phyloP scores from a whole-genome alignment of 257 asterid species.

The Plantago major region DNA sequence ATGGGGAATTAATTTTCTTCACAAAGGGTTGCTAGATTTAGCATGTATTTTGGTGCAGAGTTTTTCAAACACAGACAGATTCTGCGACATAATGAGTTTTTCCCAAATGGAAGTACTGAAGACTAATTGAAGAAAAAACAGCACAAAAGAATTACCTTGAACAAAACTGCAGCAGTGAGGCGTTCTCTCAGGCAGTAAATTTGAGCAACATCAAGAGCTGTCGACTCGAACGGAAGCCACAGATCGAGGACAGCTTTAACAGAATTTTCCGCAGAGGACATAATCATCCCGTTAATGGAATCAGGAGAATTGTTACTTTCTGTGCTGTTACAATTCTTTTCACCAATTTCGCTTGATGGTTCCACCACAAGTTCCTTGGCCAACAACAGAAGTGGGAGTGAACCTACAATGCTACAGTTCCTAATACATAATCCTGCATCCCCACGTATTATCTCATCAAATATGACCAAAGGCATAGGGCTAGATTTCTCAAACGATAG shows the following conservation, averaged over 20 bases:
- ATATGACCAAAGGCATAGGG: conserved; percentile 46
- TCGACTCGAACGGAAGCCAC: conserved; percentile 75
- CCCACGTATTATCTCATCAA: conserved; percentile 84
- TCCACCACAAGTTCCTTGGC: conserved; percentile 80
- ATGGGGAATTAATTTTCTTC: too few relatives aligned
- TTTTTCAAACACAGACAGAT: too few relatives aligned
- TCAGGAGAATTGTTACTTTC: conserved; percentile 25
- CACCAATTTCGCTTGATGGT: conserved; percentile 38
- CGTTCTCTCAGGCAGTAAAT: conserved; percentile 91
- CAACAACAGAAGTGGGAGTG: conserved; percentile 65
- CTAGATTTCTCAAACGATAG: conserved; percentile 28
- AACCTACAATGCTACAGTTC: conserved; percentile 61
- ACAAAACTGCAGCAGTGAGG: conserved; percentile 62
- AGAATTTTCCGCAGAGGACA: conserved; percentile 70
- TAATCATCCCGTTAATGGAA: conserved; percentile 29
- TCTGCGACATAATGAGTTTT: not conserved
- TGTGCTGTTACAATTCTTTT: conserved; percentile 40
- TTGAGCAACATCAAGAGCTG: conserved; percentile 88
- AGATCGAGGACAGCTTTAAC: conserved; percentile 64
- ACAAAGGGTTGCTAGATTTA: not conserved
- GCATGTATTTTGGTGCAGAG: too few relatives aligned
- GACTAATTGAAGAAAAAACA: not conserved
- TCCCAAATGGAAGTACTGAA: not conserved
- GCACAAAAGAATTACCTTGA: conserved; percentile 39
- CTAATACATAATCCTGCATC: conserved; percentile 69